A percentile compares a stretch with the other conserved stretches of the same genome.
Conservation (phyloP, 164 flowering plant genomes). For the Berberis thunbergii region DNA sequence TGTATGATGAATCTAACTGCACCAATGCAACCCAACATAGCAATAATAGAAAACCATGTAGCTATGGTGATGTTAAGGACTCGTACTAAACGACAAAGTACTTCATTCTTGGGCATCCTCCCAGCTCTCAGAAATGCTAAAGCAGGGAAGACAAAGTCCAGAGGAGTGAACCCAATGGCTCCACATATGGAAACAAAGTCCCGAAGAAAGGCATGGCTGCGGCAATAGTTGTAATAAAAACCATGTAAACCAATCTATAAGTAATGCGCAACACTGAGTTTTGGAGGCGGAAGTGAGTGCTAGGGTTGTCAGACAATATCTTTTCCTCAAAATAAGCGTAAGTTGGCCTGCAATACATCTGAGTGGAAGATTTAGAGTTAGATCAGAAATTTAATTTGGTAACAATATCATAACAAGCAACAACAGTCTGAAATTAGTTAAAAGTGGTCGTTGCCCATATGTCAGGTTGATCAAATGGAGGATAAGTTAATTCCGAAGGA, state of each 20-base stretch:
- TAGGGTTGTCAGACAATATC: slow-evolving; percentile 6
- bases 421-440: no score
- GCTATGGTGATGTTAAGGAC: slow-evolving; percentile 32
- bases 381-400: background rate
- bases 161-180: slow-evolving; percentile 61
- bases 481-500: no score
- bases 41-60: slow-evolving; percentile 45
- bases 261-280: slow-evolving; percentile 17
- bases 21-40: slow-evolving; percentile 52
- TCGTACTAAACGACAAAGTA: slow-evolving; percentile 14
- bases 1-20: slow-evolving; percentile 32
- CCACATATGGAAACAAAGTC: slow-evolving; percentile 64
- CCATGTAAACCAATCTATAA: slow-evolving; percentile 32
- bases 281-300: background rate
- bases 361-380: background rate
- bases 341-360: slow-evolving; percentile 70
- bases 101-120: slow-evolving; percentile 22
- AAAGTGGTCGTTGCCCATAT: no score
- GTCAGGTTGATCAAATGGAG: no score
- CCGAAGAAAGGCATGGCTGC: slow-evolving; percentile 69
- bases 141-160: slow-evolving; percentile 55
- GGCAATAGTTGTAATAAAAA: slow-evolving; percentile 30
- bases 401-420: no score
- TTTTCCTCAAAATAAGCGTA: slow-evolving; percentile 38
- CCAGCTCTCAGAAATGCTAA: slow-evolving; percentile 49